Base-by-base conservation (phyloP, 441 rosid genomes). In the Jatropha podagrica region DNA sequence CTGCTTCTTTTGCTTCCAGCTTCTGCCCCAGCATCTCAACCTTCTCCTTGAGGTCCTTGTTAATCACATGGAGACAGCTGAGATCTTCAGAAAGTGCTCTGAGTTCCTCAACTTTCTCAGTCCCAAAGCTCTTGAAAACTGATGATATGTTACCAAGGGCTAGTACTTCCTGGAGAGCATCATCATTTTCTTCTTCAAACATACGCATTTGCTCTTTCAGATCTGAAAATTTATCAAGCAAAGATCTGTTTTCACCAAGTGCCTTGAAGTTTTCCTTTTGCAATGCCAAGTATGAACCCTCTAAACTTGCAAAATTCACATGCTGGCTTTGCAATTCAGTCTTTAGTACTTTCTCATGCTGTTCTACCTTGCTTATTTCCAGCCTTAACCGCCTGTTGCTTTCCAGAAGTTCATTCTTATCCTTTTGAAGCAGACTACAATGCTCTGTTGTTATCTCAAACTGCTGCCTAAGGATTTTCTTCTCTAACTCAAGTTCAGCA, bases 101-200 rank as follows among this genome's bases (percentile, higher is more conserved):
- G 51, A 87, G 81, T 83, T 92, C 91, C 66, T 84, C 87, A 44
- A 79, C 81, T 86, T 88, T 91, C 83, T 92, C 90, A 58, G 78
- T 72, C 63, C 88, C 89, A 75, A 90, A 84, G 78, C 89, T 86
- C 84, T 76, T 80, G 70, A 85, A 88, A 82, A 92, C 86, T 73
- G 81, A 62, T 59, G 90, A 88, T 73, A 83, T 80, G 78, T 41
- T 88, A 68, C 85, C 60, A 74, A 87, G 79, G 73, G 86, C 80
- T 58, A 89, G 68, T 63, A 84, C 89, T 79, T 96, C 95, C 72
- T 78, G 82, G 75, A 91, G 76, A 79, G 84, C 60, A 64, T 74
- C 82, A 61, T 64, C 56, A 74, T 88, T 91, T 81, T 96, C 96
- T 81, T 89, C 93, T 78, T 87, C 89, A 74, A 86, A 89, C 56